These are phyloP conservation scores for Yarrowia phangngaensis DNA, from an alignment of 805 yeast species.

Conservation along the genomic window DNA sequence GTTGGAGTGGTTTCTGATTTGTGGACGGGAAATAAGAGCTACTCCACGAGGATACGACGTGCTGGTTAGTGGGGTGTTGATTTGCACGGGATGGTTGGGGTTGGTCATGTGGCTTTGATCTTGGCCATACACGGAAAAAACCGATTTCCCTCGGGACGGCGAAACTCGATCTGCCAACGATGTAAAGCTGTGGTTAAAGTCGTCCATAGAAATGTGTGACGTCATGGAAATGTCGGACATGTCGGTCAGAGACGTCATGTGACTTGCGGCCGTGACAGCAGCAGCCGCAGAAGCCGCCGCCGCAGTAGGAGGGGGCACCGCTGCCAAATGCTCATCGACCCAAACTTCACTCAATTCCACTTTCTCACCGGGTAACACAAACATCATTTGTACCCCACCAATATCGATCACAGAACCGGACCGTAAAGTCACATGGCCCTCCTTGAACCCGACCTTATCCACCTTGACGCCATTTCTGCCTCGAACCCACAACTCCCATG, in stretches of 20 bases:
- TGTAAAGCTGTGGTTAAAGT: slow-evolving; percentile 10
- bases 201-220: slow-evolving; percentile 23
- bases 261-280: too few relatives aligned
- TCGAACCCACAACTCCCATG: slow-evolving; percentile 78
- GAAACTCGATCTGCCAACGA: slow-evolving; percentile 18
- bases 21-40: slow-evolving; percentile 44
- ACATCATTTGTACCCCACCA: slow-evolving; percentile 99
- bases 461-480: slow-evolving; percentile 95
- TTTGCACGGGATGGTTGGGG: slow-evolving; percentile 1
- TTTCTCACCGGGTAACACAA: slow-evolving; percentile 82
- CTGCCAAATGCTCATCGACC: slow-evolving; percentile 23
- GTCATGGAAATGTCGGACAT: slow-evolving; percentile 13
- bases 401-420: slow-evolving; percentile 92
- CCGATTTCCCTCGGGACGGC: slow-evolving; percentile 3
- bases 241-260: slow-evolving; percentile 12
- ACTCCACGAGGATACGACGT: slow-evolving; percentile 43
- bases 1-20: slow-evolving; percentile 36
- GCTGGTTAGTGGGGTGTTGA: slow-evolving; percentile 5
- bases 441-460: slow-evolving; percentile 56
- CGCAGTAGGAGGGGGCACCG: too few relatives aligned
- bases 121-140: neutral
- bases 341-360: slow-evolving; percentile 7
- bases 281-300: too few relatives aligned
- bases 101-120: slow-evolving; percentile 1
- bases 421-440: slow-evolving; percentile 48